Conservation (phyloP, 768 basidiomycete genomes). For the Mycena maculata region DNA sequence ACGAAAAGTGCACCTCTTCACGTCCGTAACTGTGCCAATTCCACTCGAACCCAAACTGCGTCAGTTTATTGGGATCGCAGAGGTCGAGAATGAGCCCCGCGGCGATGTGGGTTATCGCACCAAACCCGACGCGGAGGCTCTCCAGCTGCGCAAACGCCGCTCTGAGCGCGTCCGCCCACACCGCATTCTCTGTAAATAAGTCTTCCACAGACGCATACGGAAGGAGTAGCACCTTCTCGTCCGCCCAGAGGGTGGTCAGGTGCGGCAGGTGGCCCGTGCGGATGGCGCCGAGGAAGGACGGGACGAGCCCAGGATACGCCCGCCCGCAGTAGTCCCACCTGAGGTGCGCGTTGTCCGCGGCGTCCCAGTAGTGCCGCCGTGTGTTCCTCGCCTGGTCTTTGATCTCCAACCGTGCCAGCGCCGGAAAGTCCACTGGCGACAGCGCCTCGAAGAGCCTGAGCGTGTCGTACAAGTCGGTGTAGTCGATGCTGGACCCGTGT, state of each 20-base stretch:
- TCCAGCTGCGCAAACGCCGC: constrained; percentile 11
- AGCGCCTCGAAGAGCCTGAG: constrained; percentile 34
- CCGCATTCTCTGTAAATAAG: neutral
- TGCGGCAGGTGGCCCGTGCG: constrained; percentile 27
- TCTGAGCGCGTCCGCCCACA: neutral
- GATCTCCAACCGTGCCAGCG: constrained; percentile 33
- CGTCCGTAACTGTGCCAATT: constrained; percentile 15
- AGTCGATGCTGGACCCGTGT: constrained; percentile 18
- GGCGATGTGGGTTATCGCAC: constrained; percentile 10
- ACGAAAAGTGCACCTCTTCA: constrained; percentile 3
- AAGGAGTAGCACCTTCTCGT: constrained; percentile 26
- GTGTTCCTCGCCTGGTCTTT: constrained; percentile 26
- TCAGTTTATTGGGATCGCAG: constrained; percentile 18
- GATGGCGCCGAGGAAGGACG: constrained; percentile 6
- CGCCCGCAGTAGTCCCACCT: neutral
- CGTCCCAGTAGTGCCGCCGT: constrained; percentile 21
- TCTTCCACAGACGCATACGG: neutral
- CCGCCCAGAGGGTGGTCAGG: constrained; percentile 36
- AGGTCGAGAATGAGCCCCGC: constrained; percentile 11
- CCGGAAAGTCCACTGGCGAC: constrained; percentile 26
- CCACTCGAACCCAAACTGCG: constrained; percentile 32
- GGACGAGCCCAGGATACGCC: constrained; percentile 32
- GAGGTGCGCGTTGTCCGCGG: neutral
- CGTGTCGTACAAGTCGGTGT: constrained; percentile 7
- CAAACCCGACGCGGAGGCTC: constrained; percentile 31